Conservation (phyloP, 2,329 filamentous ascomycete genomes). For the Hypoxylon rubiginosum region DNA sequence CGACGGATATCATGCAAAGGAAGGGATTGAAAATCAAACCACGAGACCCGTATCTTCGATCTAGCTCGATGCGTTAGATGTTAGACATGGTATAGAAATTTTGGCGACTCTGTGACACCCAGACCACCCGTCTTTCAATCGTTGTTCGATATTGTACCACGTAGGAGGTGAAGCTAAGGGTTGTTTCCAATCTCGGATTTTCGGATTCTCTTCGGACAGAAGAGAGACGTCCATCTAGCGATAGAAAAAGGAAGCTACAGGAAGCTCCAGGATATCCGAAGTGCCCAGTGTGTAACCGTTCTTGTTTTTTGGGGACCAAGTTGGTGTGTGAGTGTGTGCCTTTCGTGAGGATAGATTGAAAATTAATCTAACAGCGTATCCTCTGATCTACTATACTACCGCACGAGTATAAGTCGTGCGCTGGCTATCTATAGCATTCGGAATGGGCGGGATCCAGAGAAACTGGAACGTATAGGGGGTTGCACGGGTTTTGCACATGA, state of each 20-base stretch:
- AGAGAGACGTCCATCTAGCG: neutral
- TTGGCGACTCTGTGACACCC: neutral
- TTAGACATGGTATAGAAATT: neutral
- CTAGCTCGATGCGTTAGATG: neutral
- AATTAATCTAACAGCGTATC: neutral
- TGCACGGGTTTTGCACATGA: neutral
- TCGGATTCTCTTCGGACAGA: neutral
- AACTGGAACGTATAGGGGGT: neutral
- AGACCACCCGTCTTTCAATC: neutral
- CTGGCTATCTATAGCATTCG: conserved; percentile 1
- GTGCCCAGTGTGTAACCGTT: neutral
- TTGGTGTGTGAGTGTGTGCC: neutral
- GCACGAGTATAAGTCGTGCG: neutral
- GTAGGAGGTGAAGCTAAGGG: neutral
- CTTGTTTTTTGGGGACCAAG: neutral
- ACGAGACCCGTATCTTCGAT: neutral
- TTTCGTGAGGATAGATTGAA: neutral
- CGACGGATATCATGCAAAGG: neutral
- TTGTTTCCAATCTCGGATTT: neutral
- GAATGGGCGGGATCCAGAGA: neutral
- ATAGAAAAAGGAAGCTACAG: neutral
- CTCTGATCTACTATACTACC: neutral
- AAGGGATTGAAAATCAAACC: neutral
- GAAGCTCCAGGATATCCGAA: neutral
- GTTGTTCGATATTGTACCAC: neutral